Conservation (phyloP, 148 eudicot species). For the Amaranthus cruentus region DNA sequence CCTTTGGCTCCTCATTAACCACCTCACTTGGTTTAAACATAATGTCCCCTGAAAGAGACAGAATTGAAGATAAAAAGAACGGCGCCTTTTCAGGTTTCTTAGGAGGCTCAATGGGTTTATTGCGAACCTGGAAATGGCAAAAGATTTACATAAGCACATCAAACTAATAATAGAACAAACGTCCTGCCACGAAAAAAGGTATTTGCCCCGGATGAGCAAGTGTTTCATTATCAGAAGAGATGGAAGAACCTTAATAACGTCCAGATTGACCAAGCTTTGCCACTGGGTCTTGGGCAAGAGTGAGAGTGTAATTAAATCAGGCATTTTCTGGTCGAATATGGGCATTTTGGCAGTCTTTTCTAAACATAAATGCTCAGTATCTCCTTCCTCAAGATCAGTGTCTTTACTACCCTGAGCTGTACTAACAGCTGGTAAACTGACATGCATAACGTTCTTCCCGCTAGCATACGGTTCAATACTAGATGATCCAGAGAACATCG, state of each 20-base stretch:
- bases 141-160: conserved; percentile 10
- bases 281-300: conserved; percentile 94
- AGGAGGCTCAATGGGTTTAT: conserved; percentile 93
- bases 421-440: conserved; percentile 73
- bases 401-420: conserved; percentile 43
- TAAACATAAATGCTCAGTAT: conserved; percentile 18
- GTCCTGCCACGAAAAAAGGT: not conserved
- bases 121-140: conserved; percentile 54
- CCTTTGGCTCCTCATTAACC: conserved; percentile 40
- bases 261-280: conserved; percentile 96
- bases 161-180: not conserved
- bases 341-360: conserved; percentile 23
- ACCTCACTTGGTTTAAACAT: conserved; percentile 48
- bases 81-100: conserved; percentile 95
- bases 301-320: conserved; percentile 89
- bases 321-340: conserved; percentile 53
- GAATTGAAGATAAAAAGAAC: conserved; percentile 87
- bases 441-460: conserved; percentile 66
- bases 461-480: conserved; percentile 61
- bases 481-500: conserved; percentile 77
- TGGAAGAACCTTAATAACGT: conserved; percentile 69
- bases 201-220: no score
- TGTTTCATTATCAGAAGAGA: conserved; percentile 2
- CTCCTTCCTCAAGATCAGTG: conserved; percentile 31
- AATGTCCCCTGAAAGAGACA: conserved; percentile 86